phyloP scores from a whole-genome alignment of 768 basidiomycete species.

The Collybiopsis confluens region DNA sequence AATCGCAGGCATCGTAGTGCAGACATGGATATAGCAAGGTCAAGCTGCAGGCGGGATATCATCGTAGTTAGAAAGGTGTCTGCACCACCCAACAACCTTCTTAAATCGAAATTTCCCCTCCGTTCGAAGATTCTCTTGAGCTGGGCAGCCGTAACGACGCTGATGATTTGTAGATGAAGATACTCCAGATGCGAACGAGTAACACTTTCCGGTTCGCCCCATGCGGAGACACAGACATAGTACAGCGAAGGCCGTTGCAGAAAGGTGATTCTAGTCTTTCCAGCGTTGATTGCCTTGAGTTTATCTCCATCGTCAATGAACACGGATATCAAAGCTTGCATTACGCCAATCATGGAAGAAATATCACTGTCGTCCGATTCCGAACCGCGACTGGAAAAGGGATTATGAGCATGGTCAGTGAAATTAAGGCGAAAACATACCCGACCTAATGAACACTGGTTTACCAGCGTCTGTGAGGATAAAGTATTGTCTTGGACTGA shows the following conservation, averaged over 20 bases:
- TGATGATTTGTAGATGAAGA: conserved; percentile 88
- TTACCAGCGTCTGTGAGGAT: conserved; percentile 95
- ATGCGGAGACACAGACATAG: conserved; percentile 85
- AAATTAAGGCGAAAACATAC: conserved; percentile 3
- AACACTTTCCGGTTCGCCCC: conserved; percentile 95
- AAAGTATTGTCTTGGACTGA: conserved; percentile 74
- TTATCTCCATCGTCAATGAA: conserved; percentile 92
- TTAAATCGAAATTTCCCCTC: conserved; percentile 87
- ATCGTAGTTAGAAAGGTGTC: conserved; percentile 77
- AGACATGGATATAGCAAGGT: conserved; percentile 78
- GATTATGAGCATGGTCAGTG: background rate
- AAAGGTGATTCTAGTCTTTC: conserved; percentile 80
- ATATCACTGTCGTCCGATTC: conserved; percentile 59
- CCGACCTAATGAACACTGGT: conserved; percentile 89
- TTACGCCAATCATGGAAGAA: conserved; percentile 82
- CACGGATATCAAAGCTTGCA: conserved; percentile 94
- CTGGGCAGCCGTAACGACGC: conserved; percentile 83
- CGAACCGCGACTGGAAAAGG: conserved; percentile 40
- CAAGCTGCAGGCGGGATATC: conserved; percentile 65
- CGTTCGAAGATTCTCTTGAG: conserved; percentile 83
- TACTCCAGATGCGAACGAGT: conserved; percentile 93
- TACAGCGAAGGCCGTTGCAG: conserved; percentile 85
- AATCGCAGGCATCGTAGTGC: conserved; percentile 79
- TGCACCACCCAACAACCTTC: conserved; percentile 73
- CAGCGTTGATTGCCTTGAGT: conserved; percentile 78